Percentiles rank a stretch among this genome's conserved stretches.
Evolutionary conservation across 805 yeast genomes (phyloP).

Genomic region (Vanderwaltozyma verrucispora): DNA sequence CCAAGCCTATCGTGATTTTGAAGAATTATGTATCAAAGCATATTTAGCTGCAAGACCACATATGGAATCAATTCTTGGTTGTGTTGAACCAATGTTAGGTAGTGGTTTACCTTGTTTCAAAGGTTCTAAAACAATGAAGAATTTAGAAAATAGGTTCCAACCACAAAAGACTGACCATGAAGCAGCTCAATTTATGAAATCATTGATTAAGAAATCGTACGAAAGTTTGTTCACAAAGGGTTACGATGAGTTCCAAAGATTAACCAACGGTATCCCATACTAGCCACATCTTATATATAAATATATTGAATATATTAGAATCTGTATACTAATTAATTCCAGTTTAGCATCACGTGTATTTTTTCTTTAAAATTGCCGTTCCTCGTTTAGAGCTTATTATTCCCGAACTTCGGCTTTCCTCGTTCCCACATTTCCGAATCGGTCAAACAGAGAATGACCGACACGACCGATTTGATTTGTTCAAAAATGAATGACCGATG

Average conservation of each 20-base stretch:
- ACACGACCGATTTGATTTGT: too few relatives aligned
- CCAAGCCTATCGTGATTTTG: conserved; percentile 87
- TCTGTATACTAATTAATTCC: too few relatives aligned
- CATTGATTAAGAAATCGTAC: conserved; percentile 66
- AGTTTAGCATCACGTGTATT: too few relatives aligned
- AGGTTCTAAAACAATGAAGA: conserved; percentile 66
- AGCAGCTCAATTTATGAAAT: conserved; percentile 69
- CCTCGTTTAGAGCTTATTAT: too few relatives aligned
- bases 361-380: too few relatives aligned
- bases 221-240: conserved; percentile 89
- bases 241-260: conserved; percentile 92
- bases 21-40: conserved; percentile 89
- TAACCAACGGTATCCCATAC: conserved; percentile 96
- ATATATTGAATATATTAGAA: too few relatives aligned
- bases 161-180: conserved; percentile 74
- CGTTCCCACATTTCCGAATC: too few relatives aligned
- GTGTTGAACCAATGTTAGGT: conserved; percentile 87
- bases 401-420: background rate
- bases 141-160: conserved; percentile 67
- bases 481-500: background rate
- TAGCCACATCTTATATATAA: too few relatives aligned
- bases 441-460: too few relatives aligned
- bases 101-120: conserved; percentile 96
- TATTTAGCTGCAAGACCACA: conserved; percentile 82
- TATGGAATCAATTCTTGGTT: conserved; percentile 72